Evolutionary conservation across 495 filamentous ascomycete genomes (phyloP).

Genomic region (Neurospora tetraspora): DNA sequence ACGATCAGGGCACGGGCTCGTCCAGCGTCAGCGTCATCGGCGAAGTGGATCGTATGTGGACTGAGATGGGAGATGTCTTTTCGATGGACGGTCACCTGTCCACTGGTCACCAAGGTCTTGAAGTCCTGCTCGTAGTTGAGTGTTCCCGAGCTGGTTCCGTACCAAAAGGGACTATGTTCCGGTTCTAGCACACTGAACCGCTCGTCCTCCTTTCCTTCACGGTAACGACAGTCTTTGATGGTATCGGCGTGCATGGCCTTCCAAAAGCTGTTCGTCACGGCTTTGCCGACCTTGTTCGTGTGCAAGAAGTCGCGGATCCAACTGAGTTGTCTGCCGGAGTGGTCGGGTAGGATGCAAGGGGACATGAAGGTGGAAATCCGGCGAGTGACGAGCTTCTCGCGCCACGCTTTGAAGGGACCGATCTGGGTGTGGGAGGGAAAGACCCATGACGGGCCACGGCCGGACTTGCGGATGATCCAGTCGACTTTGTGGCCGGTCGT

Average conservation of each 20-base stretch:
- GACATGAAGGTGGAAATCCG: slow-evolving; percentile 34
- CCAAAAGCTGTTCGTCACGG: slow-evolving; percentile 54
- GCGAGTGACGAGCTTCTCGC: slow-evolving; percentile 35
- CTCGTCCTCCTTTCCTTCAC: slow-evolving; percentile 18
- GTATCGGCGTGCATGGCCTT: slow-evolving; percentile 42
- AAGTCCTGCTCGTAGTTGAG: slow-evolving; percentile 59
- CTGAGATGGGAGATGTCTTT: slow-evolving; percentile 50
- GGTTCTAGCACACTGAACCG: slow-evolving; percentile 44
- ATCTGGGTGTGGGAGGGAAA: slow-evolving; percentile 25
- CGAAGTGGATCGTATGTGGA: slow-evolving; percentile 32
- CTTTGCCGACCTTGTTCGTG: slow-evolving; percentile 47
- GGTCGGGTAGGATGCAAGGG: slow-evolving; percentile 13
- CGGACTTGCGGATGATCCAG: slow-evolving; percentile 63
- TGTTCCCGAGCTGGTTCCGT: slow-evolving; percentile 33
- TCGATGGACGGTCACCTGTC: slow-evolving; percentile 49
- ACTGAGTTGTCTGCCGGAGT: slow-evolving; percentile 8
- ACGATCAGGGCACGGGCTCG: slow-evolving; percentile 32
- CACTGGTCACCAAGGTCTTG: slow-evolving; percentile 47
- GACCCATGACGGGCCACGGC: slow-evolving; percentile 62
- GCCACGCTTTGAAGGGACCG: slow-evolving; percentile 16
- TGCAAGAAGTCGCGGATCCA: slow-evolving; percentile 31
- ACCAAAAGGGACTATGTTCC: slow-evolving; percentile 48
- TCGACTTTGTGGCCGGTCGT: slow-evolving; percentile 51
- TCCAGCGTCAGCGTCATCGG: slow-evolving; percentile 12
- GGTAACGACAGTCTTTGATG: slow-evolving; percentile 40